Base-by-base conservation (phyloP, 805 yeast species). In the Candida quercuum region DNA sequence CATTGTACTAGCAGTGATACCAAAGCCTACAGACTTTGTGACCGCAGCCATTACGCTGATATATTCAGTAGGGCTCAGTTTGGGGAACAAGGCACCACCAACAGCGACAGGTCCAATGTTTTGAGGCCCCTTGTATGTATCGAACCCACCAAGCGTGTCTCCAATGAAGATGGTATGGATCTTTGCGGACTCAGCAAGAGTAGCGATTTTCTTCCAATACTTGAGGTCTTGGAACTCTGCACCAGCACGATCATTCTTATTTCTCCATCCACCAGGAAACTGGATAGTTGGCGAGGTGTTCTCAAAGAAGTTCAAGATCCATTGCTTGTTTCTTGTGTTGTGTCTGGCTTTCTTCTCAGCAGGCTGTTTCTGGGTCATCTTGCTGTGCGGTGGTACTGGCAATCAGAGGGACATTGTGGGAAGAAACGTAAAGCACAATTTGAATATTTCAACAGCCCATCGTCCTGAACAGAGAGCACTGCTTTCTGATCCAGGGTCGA, bases 1-100 rank as follows among this genome's bases (percentile, higher is more conserved):
- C 17, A 66, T 60, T 9, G 71, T 66, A 23, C 64, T 54, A 29
- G 60, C 60, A 4, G 71, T 66, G 23, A 67, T 42, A 15, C 67
- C 71, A 45, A 65, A 66, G n/a, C 60, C 46, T 16, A 66, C 36
- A 28, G 52, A 56, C 36, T 61, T 45, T 3, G 72, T 67, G 5
- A 59, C 69, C 2, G 64, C 58, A 15, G 71, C 69, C 64, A 67
- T 59, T n/a, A n/a, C n/a, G n/a, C n/a, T n/a, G n/a, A n/a, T n/a
- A n/a, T n/a, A n/a, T n/a, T n/a, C n/a, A n/a, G n/a, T n/a, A n/a
- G n/a, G n/a, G n/a, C n/a, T n/a, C n/a, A n/a, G n/a, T n/a, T n/a
- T n/a, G n/a, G n/a, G 14, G 6, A 26, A 26, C 28, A 26, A 10
- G 8, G 28, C 28, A 15, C 20, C 61, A 3, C 52, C 40, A 16